Base-by-base conservation (phyloP, 495 filamentous ascomycete species). In the Extremus antarcticus region DNA sequence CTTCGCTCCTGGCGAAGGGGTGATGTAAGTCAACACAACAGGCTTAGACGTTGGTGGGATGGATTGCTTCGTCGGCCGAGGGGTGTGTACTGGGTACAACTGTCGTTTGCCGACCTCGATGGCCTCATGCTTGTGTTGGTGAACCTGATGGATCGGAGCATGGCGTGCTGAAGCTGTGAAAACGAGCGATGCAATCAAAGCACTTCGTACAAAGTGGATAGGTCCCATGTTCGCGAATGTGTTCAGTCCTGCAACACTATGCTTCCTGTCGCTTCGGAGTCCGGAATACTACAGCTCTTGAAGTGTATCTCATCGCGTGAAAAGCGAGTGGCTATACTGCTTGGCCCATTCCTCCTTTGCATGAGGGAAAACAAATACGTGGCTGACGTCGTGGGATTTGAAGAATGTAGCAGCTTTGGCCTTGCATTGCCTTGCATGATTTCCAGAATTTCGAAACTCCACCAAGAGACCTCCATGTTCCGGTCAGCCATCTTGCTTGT, bases 1-100 rank as follows among this genome's bases (percentile, higher is more conserved):
- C 15, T 48, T 16, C 19, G 68, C 66, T 21, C 57, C 59, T 7
- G 66, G 67, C 3, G 67, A 69, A 1, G 68, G 68, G 21, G 56
- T 66, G 40, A 69, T 59, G 52, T 73, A 40, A 0, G 61, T 53
- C 17, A 61, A 43, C 3, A 53, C 54, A 10, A 25, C 29, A 15
- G 47, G 17, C 10, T 52, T 4, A 19, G 29, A 15, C 32, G 56
- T 25, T 19, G 51, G 51, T 25, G 47, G 4, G 16, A n/a, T n/a
- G 8, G 20, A n/a, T 8, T n/a, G 41, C 41, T 45, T n/a, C 41
- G 22, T 25, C 10, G 21, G 21, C 25, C 49, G 35, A 50, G 20
- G 19, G 43, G 29, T 23, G 41, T 25, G 20, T 43, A 32, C 4
- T 9, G 29, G 29, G 29, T 35, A 35, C 29, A 13, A 41, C 38